Evolutionary conservation across 2,329 filamentous ascomycete genomes (phyloP).

Genomic region (Scedosporium apiospermum): DNA sequence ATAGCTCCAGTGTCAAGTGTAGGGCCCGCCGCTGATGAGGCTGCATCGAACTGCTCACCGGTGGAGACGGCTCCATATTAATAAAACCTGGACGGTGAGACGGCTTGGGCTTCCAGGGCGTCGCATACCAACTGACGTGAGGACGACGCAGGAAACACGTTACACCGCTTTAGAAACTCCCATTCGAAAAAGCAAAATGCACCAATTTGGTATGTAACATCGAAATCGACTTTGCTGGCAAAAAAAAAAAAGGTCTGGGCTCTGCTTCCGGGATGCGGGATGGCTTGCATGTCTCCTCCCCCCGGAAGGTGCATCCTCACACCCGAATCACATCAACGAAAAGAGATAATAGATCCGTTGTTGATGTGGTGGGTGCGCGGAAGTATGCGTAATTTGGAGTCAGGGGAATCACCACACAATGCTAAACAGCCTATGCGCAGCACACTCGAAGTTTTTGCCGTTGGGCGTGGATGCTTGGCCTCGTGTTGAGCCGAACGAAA

Average conservation of each 20-base stretch:
- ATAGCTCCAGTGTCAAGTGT: not conserved
- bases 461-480: not conserved
- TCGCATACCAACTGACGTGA: constrained; percentile 2
- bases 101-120: not conserved
- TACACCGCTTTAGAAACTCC: not conserved
- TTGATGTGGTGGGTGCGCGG: not conserved
- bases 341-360: not conserved
- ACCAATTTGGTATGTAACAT: not conserved
- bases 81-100: constrained; percentile 2
- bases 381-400: not conserved
- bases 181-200: not conserved
- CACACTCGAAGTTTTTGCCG: not conserved
- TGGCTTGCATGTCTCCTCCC: not conserved
- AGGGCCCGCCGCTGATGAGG: not conserved
- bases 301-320: not conserved
- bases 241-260: not conserved
- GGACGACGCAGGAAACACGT: not conserved
- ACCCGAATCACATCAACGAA: not conserved
- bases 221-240: not conserved
- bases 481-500: not conserved
- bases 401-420: not conserved
- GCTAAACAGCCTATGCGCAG: not conserved
- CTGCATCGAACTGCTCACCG: constrained; percentile 1
- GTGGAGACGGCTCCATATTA: constrained; percentile 7
- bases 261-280: not conserved